Percentiles rank a stretch among this genome's conserved stretches.
These are phyloP conservation scores for Camelina sativa DNA, from an alignment of 345 rosid species.

Conservation along the genomic window DNA sequence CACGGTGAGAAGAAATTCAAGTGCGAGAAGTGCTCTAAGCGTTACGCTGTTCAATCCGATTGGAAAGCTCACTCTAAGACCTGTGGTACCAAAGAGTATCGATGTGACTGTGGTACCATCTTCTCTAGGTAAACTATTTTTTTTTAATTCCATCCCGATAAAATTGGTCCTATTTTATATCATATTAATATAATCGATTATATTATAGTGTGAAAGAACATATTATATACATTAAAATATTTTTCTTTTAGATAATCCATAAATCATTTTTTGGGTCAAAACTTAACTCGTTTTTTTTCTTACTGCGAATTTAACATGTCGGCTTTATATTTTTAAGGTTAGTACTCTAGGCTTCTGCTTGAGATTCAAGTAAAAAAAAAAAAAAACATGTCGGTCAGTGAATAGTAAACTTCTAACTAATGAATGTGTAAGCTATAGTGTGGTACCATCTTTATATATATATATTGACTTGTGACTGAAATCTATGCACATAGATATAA, in stretches of 20 bases:
- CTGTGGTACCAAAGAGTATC: conserved; percentile 66
- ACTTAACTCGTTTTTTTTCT: background rate
- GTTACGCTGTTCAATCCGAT: conserved; percentile 85
- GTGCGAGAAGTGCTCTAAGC: conserved; percentile 81
- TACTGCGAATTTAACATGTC: conserved; percentile 19
- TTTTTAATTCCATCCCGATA: background rate
- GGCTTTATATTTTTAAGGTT: conserved; percentile 38
- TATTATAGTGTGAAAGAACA: background rate
- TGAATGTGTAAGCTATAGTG: conserved; percentile 17
- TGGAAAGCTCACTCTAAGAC: conserved; percentile 89
- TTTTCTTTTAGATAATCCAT: conserved; percentile 1
- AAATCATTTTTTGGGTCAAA: conserved; percentile 2
- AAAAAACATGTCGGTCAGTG: conserved; percentile 48
- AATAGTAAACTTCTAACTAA: conserved; percentile 17
- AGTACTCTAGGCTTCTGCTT: conserved; percentile 26
- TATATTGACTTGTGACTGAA: conserved; percentile 39
- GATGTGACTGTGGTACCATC: conserved; percentile 85
- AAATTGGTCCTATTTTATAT: background rate
- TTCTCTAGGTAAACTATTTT: conserved; percentile 66
- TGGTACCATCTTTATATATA: conserved; percentile 26
- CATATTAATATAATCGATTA: background rate
- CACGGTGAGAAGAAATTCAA: conserved; percentile 84
- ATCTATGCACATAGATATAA: conserved; percentile 34
- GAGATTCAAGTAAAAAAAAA: conserved; percentile 15
- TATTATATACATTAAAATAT: conserved; percentile 1